Conservation (phyloP, 495 filamentous ascomycete genomes). For the Aspergillus homomorphus region DNA sequence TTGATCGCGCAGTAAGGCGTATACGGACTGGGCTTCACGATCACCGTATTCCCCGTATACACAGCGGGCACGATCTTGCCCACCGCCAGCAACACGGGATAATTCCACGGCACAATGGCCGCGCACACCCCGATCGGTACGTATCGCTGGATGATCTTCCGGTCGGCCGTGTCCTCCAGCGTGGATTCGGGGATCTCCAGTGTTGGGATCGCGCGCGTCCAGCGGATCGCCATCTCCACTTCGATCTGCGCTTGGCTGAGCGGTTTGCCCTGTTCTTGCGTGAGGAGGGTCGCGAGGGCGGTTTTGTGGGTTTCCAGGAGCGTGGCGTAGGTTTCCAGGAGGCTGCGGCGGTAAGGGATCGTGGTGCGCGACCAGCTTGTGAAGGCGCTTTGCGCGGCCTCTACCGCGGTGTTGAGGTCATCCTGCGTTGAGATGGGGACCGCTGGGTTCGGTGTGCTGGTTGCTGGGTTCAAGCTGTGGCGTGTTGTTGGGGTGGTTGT, state of each 20-base stretch:
- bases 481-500: slow-evolving; percentile 26
- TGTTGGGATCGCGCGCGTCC: slow-evolving; percentile 21
- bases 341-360: slow-evolving; percentile 52
- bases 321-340: slow-evolving; percentile 52
- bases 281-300: slow-evolving; percentile 48
- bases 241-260: slow-evolving; percentile 26
- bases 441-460: slow-evolving; percentile 36
- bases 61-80: slow-evolving; percentile 57
- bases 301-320: slow-evolving; percentile 41
- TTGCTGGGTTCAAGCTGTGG: slow-evolving; percentile 24
- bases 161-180: slow-evolving; percentile 49
- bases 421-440: slow-evolving; percentile 51
- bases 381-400: slow-evolving; percentile 47
- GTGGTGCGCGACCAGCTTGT: slow-evolving; percentile 48
- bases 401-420: slow-evolving; percentile 55
- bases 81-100: slow-evolving; percentile 54
- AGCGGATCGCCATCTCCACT: slow-evolving; percentile 23
- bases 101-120: slow-evolving; percentile 63
- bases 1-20: slow-evolving; percentile 68
- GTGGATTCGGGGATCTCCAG: slow-evolving; percentile 27
- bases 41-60: slow-evolving; percentile 56
- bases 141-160: slow-evolving; percentile 48
- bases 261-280: slow-evolving; percentile 58
- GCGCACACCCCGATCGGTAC: slow-evolving; percentile 57
- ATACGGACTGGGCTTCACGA: slow-evolving; percentile 62